phyloP scores from a whole-genome alignment of 495 filamentous ascomycete species.

The Talaromyces stipitatus region DNA sequence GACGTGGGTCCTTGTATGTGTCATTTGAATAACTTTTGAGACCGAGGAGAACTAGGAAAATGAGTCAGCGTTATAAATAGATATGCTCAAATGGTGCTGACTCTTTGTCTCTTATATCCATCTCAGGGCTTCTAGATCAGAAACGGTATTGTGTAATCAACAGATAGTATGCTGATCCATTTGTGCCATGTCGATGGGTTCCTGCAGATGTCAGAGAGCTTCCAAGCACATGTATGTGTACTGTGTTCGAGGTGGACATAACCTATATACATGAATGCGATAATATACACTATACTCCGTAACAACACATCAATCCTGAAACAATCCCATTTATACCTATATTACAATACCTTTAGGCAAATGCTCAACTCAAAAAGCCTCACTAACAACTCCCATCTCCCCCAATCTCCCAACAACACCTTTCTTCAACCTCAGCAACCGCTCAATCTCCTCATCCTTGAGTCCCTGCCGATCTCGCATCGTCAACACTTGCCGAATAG shows the following conservation, averaged over 20 bases:
- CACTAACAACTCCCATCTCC: constrained; percentile 39
- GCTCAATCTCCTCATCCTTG: constrained; percentile 48
- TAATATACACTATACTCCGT: background rate
- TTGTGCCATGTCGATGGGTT: no score
- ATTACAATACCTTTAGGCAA: background rate
- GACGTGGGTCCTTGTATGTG: no score
- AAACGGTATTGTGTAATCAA: no score
- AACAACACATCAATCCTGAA: background rate
- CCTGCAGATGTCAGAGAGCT: no score
- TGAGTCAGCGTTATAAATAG: background rate
- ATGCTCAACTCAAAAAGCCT: constrained; percentile 8
- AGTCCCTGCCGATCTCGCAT: constrained; percentile 51
- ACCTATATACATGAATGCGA: background rate
- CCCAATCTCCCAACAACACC: constrained; percentile 53
- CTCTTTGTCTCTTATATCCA: background rate
- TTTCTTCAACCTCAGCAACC: constrained; percentile 44
- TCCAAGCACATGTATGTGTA: background rate
- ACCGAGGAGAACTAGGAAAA: background rate
- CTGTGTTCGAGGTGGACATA: background rate
- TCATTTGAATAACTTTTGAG: no score
- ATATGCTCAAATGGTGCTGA: background rate
- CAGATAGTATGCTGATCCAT: background rate
- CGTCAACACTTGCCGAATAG: constrained; percentile 51
- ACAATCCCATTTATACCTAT: background rate
- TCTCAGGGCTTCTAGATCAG: no score